A percentile compares a stretch with the other conserved stretches of the same genome.
Evolutionary conservation across 2,329 filamentous ascomycete genomes (phyloP).

Genomic region (Cordyceps farinosa): DNA sequence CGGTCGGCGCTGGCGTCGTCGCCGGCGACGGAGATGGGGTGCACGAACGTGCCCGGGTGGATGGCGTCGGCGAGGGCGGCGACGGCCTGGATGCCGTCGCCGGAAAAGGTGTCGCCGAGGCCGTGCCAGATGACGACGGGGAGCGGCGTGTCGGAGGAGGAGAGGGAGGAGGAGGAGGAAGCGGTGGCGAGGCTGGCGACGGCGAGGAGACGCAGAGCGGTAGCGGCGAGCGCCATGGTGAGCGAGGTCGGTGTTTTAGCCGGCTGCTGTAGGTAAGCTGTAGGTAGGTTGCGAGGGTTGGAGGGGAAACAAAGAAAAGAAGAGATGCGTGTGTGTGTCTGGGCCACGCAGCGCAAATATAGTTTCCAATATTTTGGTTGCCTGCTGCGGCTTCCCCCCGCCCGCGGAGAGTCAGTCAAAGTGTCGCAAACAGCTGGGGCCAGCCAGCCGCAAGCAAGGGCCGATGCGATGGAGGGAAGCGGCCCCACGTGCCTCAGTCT

Average conservation of each 20-base stretch:
- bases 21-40: constrained; percentile 70
- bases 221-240: constrained; percentile 17
- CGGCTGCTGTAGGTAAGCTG: not conserved
- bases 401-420: not conserved
- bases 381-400: no score
- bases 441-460: not conserved
- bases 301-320: not conserved
- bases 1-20: constrained; percentile 66
- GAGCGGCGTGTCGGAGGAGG: constrained; percentile 62
- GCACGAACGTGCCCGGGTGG: constrained; percentile 80
- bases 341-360: not conserved
- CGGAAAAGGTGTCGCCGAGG: constrained; percentile 68
- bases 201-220: constrained; percentile 16
- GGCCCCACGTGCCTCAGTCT: constrained; percentile 1
- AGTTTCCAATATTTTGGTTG: not conserved
- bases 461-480: not conserved
- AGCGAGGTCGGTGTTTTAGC: not conserved
- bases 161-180: constrained; percentile 24
- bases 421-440: not conserved
- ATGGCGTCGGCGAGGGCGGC: constrained; percentile 66
- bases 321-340: not conserved
- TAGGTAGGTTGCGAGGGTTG: not conserved
- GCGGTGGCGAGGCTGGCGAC: not conserved
- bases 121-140: constrained; percentile 95
- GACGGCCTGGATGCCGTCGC: constrained; percentile 69